Conservation (phyloP, 352 stramenopile genomes). For the Pythium biforme region DNA sequence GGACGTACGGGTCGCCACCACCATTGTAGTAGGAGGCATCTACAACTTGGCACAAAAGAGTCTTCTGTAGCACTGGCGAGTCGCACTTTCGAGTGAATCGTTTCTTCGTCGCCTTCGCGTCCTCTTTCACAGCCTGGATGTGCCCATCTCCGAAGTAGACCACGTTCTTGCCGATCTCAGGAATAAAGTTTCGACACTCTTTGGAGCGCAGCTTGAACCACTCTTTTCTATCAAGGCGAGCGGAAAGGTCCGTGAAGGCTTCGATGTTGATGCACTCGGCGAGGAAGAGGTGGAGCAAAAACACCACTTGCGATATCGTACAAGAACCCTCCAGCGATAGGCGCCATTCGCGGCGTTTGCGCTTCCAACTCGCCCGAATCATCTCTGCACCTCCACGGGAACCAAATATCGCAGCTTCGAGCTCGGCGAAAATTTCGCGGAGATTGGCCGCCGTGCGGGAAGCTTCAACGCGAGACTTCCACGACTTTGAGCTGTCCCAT, state of each 20-base stretch:
- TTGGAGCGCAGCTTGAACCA: slow-evolving; percentile 79
- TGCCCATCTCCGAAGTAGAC: slow-evolving; percentile 87
- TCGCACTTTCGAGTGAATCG: slow-evolving; percentile 73
- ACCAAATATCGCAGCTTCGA: slow-evolving; percentile 56
- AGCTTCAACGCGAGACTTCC: slow-evolving; percentile 38
- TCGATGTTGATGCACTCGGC: slow-evolving; percentile 80
- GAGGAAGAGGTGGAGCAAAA: slow-evolving; percentile 69
- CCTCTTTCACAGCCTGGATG: slow-evolving; percentile 72
- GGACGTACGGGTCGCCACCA: slow-evolving; percentile 76
- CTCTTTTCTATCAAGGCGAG: slow-evolving; percentile 65
- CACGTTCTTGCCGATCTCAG: slow-evolving; percentile 57
- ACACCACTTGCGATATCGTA: slow-evolving; percentile 72
- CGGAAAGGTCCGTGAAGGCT: slow-evolving; percentile 76
- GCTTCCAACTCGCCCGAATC: slow-evolving; percentile 67
- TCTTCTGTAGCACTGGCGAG: slow-evolving; percentile 41
- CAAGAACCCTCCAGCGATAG: slow-evolving; percentile 55
- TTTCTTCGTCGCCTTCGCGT: slow-evolving; percentile 75
- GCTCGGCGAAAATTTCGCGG: slow-evolving; percentile 47
- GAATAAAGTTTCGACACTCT: slow-evolving; percentile 73
- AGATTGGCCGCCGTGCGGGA: slow-evolving; percentile 33
- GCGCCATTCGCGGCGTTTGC: slow-evolving; percentile 75
- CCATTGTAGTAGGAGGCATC: slow-evolving; percentile 79
- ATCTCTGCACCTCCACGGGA: slow-evolving; percentile 48
- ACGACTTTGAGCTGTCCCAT: slow-evolving; percentile 46
- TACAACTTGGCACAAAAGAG: slow-evolving; percentile 57